Evolutionary conservation across 805 yeast genomes (phyloP), one percentile per base, ranked within the genome.

Genomic region (Deakozyma indianensis): DNA sequence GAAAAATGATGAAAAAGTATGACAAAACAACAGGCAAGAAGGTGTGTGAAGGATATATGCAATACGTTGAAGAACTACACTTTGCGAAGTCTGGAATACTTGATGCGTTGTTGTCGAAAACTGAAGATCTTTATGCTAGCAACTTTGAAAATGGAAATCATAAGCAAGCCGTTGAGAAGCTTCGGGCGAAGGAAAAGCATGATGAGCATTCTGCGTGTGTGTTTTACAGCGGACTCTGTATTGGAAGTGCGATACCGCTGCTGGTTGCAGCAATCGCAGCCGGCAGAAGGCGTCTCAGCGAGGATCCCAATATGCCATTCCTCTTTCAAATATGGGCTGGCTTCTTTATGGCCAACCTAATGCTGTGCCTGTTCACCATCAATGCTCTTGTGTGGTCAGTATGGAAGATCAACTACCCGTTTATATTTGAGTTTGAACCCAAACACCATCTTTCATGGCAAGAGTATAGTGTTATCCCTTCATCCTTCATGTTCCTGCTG

Each of bases 241-340:
- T 83, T 11, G 98, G 97, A 0, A 53, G 80, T 3, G 73, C 85
- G 0, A 42, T 82, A 2, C 90, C 95, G 1, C 63, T 92, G 16
- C 65, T 83, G n/a, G 57, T 69, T 0, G 71, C 78, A 45, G 80
- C 83, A 0, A 47, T 85, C 1, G 71, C 69, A 45, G 51, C 63
- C 2, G 87, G 80, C 0, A 61, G 80, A 9, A 46, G 58, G 20
- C 43, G 25, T 2, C 42, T 45, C 15, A 49, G 69, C 1, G 50
- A 69, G 1, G 60, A 66, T 16, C 66, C 70, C 0, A 82, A 80
- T 49, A 83, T 80, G 0, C 65, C 61, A 41, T 79, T 65, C 48
- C 56, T 90, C 46, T 61, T 90, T 35, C 97, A 94, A 55, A 70
- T 92, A 2, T 92, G 96, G 95, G 96, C 81, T 5, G 97, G 97